These are phyloP conservation scores for Pterula multifida DNA, from an alignment of 1,284 basidiomycete genomes.

Conservation along the genomic window DNA sequence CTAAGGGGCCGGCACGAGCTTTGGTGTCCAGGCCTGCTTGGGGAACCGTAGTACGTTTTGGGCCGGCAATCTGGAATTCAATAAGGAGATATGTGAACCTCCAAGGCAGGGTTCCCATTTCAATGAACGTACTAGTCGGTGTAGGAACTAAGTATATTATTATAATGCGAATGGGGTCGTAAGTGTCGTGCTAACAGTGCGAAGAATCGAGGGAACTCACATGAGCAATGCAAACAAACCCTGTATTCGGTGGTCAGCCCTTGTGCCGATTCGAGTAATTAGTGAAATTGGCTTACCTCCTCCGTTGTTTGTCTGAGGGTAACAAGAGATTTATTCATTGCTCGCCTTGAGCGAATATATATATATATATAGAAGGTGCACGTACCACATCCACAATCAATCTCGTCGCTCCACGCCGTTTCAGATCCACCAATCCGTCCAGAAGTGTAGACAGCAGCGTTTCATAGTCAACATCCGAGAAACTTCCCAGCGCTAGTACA, in stretches of 20 bases:
- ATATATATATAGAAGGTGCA: constrained; percentile 10
- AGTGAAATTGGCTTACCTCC: constrained; percentile 26
- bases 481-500: constrained; percentile 47
- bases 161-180: neutral
- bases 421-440: constrained; percentile 35
- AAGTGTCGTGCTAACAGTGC: neutral
- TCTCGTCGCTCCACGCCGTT: constrained; percentile 34
- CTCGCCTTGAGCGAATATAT: neutral
- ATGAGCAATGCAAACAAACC: constrained; percentile 49
- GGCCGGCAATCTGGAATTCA: constrained; percentile 35
- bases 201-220: constrained; percentile 21
- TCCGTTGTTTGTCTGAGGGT: constrained; percentile 42
- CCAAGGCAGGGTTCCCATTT: too few relatives aligned
- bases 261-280: neutral
- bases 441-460: constrained; percentile 32
- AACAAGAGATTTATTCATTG: too few relatives aligned
- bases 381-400: constrained; percentile 47
- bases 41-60: constrained; percentile 37
- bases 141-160: constrained; percentile 53
- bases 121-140: constrained; percentile 45
- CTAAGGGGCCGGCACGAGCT: constrained; percentile 36
- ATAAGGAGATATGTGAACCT: neutral
- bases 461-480: constrained; percentile 32
- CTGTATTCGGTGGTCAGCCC: constrained; percentile 12
- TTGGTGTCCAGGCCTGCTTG: constrained; percentile 46